Evolutionary conservation across 805 yeast genomes (phyloP), one percentile per base, ranked within the genome.

Genomic region (Candida berthetii): DNA sequence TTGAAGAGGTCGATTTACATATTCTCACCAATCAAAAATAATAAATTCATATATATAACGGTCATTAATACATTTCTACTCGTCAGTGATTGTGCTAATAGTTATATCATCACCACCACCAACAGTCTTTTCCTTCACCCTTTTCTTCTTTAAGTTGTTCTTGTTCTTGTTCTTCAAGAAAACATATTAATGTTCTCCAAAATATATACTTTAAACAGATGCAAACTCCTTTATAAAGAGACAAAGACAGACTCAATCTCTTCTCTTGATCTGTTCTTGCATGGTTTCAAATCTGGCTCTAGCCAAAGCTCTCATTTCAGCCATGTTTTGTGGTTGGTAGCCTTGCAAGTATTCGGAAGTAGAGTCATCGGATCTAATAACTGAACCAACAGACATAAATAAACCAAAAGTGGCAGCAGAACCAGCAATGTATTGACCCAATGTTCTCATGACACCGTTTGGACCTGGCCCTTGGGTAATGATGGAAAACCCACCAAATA

Each of bases 381-480:
- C 89, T 10, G 96, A 86, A 31, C 99, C 98, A 50, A 91, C 85
- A 35, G 95, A 85, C 98, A 91, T 90, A 65, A 91, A 88, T 53
- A 91, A 74, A 33, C 97, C 97, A 65, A 93, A 91, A 10, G 97
- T 91, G 38, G 95, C 96, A 3, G 96, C 96, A 5, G 96, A 87
- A 42, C 97, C 97, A 55, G 85, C 82, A 65, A 93, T 90, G 66
- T 90, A 93, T 67, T 91, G 96, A 42, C 99, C 98, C 58, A 93
- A 69, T 2, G 97, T 91, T 68, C 96, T 82, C 82, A 93, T 85
- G 43, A 87, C 87, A 42, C 99, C 99, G 58, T 87, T 85, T 38
- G 99, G 99, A 13, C 96, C 96, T n/a, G 99, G 93, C 16, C 99
- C 99, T 51, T 85, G 82, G 42, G 89, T 90, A 49, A 88, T 63